Evolutionary conservation across 2,329 filamentous ascomycete species (phyloP), one percentile per base, ranked within the genome.

Genomic region (Elsinoe australis): DNA sequence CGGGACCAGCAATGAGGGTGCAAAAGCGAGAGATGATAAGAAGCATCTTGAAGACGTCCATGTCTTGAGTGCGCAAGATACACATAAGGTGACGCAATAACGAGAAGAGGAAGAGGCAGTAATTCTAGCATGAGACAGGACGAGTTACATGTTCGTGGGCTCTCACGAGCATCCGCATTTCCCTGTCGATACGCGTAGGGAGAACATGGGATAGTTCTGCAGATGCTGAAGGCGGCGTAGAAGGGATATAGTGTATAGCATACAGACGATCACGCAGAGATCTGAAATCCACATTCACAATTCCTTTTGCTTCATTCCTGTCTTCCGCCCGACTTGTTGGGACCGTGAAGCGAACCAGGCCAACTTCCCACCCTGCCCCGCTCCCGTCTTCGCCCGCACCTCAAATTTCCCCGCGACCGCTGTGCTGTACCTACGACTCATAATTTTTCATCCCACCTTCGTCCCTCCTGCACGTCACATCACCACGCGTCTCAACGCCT

Each of bases 1-100:
- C 53, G 19, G 51, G 52, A 19, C 51, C 1, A 32, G 18, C 15
- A 42, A 14, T 5, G n/a, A 22, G 58, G 61, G 39, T 56, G 54
- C 14, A 55, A 52, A 24, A 10, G 14, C 34, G 14, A 28, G 14
- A n/a, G 28, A 29, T n/a, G 42, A 41, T 22, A 24, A 26, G 18
- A 41, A 57, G 26, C 56, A 57, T 0, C 55, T 58, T 3, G 58
- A 58, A 28, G 55, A 54, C 28, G 36, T 26, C 26, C 24, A 42
- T 14, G 24, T 50, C 31, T 9, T 44, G 6, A 9, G 24, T 10
- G 26, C 39, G 26, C 24, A 44, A 9, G 39, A 21, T 12, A 24
- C 17, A 10, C 12, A 44, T 14, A 28, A 24, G 17, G 14, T 32
- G 5, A 31, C 39, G 4, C 39, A 44, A 21, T 32, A 26, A 44